A percentile compares a stretch with the other conserved stretches of the same genome.
Evolutionary conservation across 139 green algal genomes (phyloP).

Genomic region (Axilococcus clingmanii): DNA sequence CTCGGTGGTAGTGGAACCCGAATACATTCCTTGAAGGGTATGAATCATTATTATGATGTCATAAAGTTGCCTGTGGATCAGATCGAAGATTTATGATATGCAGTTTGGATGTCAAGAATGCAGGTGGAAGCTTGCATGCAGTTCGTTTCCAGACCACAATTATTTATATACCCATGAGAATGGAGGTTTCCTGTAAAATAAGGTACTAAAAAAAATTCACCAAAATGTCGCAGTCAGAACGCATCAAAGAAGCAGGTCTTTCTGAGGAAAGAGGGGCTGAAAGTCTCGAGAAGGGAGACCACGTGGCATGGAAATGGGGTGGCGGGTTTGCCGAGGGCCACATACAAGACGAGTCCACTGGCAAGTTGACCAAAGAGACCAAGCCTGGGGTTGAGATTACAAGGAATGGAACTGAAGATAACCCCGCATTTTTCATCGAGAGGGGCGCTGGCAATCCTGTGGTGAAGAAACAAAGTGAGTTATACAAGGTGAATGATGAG

Average conservation of each 20-base stretch:
- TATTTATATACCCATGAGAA: too few species aligned
- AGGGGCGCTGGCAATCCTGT: not conserved
- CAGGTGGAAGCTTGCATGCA: too few species aligned
- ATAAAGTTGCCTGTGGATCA: slow-evolving; percentile 33
- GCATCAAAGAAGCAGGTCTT: not conserved
- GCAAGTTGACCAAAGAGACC: slow-evolving; percentile 1
- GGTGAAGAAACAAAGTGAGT: slow-evolving; percentile 4
- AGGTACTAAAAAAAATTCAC: too few species aligned
- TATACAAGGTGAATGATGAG: slow-evolving; percentile 5
- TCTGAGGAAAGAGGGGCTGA: not conserved
- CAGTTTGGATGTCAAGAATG: too few species aligned
- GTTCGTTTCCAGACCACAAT: too few species aligned
- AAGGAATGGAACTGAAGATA: not conserved
- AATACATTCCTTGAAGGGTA: slow-evolving; percentile 55
- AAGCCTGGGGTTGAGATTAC: slow-evolving; percentile 1
- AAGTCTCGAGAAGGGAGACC: not conserved
- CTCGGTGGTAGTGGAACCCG: slow-evolving; percentile 36
- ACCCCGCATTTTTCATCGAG: slow-evolving; percentile 3
- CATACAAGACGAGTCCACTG: not conserved
- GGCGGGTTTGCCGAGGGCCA: slow-evolving; percentile 1
- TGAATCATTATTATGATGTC: slow-evolving; percentile 82
- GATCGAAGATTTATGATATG: too few species aligned
- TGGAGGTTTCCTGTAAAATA: too few species aligned
- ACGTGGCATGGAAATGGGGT: not conserved
- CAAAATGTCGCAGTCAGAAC: not conserved